These are phyloP conservation scores for Annona squamosa DNA, from an alignment of 164 flowering plant species.

Conservation along the genomic window DNA sequence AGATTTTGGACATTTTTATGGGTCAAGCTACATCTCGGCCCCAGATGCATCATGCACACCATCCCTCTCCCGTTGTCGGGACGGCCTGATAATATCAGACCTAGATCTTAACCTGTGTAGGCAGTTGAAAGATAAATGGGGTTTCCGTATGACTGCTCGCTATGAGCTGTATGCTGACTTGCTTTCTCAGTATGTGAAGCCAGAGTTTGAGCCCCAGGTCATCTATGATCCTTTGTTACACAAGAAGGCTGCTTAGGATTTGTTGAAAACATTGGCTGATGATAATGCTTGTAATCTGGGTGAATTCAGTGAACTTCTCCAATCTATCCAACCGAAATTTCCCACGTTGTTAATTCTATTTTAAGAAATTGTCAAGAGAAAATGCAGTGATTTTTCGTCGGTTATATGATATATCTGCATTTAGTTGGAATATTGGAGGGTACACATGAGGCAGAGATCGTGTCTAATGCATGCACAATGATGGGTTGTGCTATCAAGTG, in stretches of 20 bases:
- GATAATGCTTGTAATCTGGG: background rate
- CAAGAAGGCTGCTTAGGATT: slow-evolving; percentile 29
- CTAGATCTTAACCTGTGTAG: slow-evolving; percentile 95
- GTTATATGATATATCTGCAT: too few species aligned
- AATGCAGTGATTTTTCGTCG: too few species aligned
- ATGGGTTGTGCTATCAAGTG: too few species aligned
- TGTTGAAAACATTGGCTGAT: background rate
- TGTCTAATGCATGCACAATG: too few species aligned
- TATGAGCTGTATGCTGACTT: slow-evolving; percentile 68
- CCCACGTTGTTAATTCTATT: too few species aligned
- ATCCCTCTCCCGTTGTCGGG: slow-evolving; percentile 67
- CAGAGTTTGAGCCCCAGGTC: slow-evolving; percentile 87
- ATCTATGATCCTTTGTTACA: slow-evolving; percentile 62
- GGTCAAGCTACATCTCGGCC: slow-evolving; percentile 88
- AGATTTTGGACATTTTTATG: slow-evolving; percentile 95
- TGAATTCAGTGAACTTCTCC: background rate
- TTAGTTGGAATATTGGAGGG: too few species aligned
- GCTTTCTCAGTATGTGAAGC: slow-evolving; percentile 55
- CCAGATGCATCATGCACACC: slow-evolving; percentile 96
- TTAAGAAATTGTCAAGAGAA: too few species aligned
- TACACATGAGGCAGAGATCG: too few species aligned
- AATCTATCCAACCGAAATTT: too few species aligned
- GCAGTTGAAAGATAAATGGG: slow-evolving; percentile 97
- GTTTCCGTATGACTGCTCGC: slow-evolving; percentile 91
- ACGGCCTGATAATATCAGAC: slow-evolving; percentile 81